Conservation (phyloP, 108 stramenopile genomes). For the Nannochloropsis salina region DNA sequence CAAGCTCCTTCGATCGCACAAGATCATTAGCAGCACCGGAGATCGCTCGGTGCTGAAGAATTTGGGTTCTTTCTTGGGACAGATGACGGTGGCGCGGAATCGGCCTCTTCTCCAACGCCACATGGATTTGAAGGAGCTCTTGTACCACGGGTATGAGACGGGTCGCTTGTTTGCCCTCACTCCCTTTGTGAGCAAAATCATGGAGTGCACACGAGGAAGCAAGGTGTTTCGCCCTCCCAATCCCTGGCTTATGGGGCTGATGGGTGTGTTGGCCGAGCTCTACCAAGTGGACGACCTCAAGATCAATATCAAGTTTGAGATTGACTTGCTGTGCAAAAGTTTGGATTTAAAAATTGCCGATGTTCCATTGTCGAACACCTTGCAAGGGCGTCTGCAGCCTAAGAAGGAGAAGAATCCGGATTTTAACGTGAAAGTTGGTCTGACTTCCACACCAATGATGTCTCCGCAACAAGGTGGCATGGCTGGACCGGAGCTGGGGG, state of each 20-base stretch:
- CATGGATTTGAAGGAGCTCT: conserved; percentile 92
- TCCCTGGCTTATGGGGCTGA: conserved; percentile 96
- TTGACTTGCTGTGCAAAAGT: conserved; percentile 96
- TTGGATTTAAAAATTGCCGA: conserved; percentile 82
- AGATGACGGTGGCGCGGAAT: conserved; percentile 91
- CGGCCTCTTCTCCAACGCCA: conserved; percentile 90
- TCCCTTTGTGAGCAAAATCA: conserved; percentile 94
- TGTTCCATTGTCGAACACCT: conserved; percentile 62
- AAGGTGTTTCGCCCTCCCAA: conserved; percentile 87
- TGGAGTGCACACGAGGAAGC: conserved; percentile 70
- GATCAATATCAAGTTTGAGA: conserved; percentile 99
- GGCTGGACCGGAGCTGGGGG: conserved; percentile 18
- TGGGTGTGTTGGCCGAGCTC: conserved; percentile 67
- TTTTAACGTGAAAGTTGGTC: conserved; percentile 71
- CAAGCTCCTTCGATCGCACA: conserved; percentile 77
- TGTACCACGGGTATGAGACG: conserved; percentile 78
- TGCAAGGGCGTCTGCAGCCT: conserved; percentile 63
- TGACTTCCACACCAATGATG: background rate
- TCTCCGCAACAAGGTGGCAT: background rate
- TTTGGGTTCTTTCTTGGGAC: conserved; percentile 96
- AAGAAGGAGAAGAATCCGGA: conserved; percentile 91
- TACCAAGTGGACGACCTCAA: conserved; percentile 94
- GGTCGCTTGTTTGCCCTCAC: conserved; percentile 94
- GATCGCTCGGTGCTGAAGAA: conserved; percentile 95
- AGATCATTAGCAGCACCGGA: conserved; percentile 87